A percentile compares a stretch with the other conserved stretches of the same genome.
These are phyloP conservation scores for Pleurotus cornucopiae DNA, from an alignment of 768 basidiomycete species.

Conservation along the genomic window DNA sequence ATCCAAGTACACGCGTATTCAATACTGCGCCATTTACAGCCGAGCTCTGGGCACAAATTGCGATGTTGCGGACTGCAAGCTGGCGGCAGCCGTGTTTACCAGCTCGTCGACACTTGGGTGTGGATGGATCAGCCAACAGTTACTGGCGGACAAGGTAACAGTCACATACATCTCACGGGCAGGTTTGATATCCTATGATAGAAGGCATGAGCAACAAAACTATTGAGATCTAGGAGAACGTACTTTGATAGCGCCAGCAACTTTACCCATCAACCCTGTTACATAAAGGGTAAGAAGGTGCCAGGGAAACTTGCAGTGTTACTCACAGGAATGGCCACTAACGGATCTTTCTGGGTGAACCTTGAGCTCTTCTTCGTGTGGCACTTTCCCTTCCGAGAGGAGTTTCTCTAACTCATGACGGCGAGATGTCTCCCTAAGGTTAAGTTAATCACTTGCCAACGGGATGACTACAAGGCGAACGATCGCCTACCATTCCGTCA, in stretches of 20 bases:
- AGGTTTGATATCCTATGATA: constrained; percentile 66
- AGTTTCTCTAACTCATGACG: constrained; percentile 56
- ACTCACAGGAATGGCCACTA: constrained; percentile 57
- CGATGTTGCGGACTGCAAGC: constrained; percentile 41
- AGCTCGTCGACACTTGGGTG: constrained; percentile 71
- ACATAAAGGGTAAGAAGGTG: background rate
- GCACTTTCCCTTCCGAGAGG: constrained; percentile 62
- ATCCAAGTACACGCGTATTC: too few species aligned
- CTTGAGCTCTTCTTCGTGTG: constrained; percentile 71
- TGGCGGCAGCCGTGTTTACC: constrained; percentile 62
- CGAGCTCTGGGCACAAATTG: constrained; percentile 44
- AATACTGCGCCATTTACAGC: constrained; percentile 28
- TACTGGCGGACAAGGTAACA: constrained; percentile 1
- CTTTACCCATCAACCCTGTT: constrained; percentile 75
- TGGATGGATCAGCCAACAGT: constrained; percentile 8
- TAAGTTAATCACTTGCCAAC: background rate
- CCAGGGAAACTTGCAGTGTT: background rate
- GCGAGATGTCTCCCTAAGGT: constrained; percentile 55
- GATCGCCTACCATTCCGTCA: constrained; percentile 57
- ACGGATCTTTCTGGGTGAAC: constrained; percentile 63
- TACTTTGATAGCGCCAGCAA: constrained; percentile 66
- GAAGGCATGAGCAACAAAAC: constrained; percentile 5
- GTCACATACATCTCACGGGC: constrained; percentile 77
- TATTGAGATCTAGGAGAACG: constrained; percentile 15
- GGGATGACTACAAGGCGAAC: constrained; percentile 1